These are phyloP conservation scores for Oryza coarctata DNA, from an alignment of 176 grass and related monocot genomes.

Conservation along the genomic window DNA sequence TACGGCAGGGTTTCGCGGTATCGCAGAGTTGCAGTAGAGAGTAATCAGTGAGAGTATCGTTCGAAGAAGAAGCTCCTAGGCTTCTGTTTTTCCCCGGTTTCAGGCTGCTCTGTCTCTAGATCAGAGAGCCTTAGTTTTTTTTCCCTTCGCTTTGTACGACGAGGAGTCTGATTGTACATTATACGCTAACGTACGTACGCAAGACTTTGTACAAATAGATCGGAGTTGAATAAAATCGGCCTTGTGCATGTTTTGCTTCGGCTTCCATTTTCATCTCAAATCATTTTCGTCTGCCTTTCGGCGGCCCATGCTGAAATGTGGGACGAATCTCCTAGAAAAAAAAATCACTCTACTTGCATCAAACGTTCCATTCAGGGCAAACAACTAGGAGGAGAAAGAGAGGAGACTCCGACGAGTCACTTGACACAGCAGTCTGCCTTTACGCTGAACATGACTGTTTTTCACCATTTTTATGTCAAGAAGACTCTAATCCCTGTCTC, in stretches of 20 bases:
- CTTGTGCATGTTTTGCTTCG: background rate
- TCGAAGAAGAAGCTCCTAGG: slow-evolving; percentile 1
- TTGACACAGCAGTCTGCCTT: background rate
- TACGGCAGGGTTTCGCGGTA: background rate
- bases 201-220: slow-evolving; percentile 31
- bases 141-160: background rate
- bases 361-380: background rate
- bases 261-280: background rate
- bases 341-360: background rate
- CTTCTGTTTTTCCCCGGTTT: background rate
- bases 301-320: background rate
- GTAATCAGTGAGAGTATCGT: background rate
- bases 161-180: slow-evolving; percentile 7
- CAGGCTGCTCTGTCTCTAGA: background rate
- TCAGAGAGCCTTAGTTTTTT: slow-evolving; percentile 7
- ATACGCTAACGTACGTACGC: slow-evolving; percentile 30
- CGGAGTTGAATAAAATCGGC: slow-evolving; percentile 7
- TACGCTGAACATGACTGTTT: background rate
- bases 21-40: slow-evolving; percentile 7
- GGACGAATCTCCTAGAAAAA: background rate
- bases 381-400: background rate
- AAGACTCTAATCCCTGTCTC: too few species aligned
- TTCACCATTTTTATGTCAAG: background rate
- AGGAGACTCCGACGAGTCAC: background rate
- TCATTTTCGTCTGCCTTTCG: background rate